Evolutionary conservation across 805 yeast genomes (phyloP), one percentile per base, ranked within the genome.

Genomic region (Metschnikowia continentalis): DNA sequence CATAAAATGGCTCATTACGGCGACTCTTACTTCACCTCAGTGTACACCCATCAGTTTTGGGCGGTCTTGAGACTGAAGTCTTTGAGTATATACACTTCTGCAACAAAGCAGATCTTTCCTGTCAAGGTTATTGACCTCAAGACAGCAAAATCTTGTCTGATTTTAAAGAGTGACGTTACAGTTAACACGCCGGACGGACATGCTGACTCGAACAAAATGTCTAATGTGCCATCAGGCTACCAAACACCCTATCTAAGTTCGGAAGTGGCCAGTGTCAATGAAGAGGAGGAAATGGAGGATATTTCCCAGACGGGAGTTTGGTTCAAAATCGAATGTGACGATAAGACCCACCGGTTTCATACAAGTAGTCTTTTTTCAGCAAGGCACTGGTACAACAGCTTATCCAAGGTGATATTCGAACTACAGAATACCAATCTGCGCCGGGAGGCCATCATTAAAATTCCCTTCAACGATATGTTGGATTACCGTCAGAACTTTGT

Each of bases 31-130:
- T 68, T 72, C 46, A 56, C 65, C 1, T 57, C 72, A 1, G 68
- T 68, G 1, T 50, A 67, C 17, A 72, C 76, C 1, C 72, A 71
- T 49, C 75, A 95, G 43, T 85, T 78, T 62, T 92, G 97, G 97
- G 90, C 90, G 6, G 80, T 90, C 0, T 70, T 92, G 52, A 75
- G 86, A 56, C 82, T 82, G 36, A 83, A 83, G 42, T 78, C 90
- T 0, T 74, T 92, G 15, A 77, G 88, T 2, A 74, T 88, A 36
- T 90, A 86, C 65, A 70, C 79, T 7, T 80, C 79, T 6, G 79
- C 96, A 1, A 83, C 89, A 0, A 96, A 90, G 52, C 69, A 86
- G n/a, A 90, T 90, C 66, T 90, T 90, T 69, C 97, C 98, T 0
- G 72, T 75, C 7, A 69, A 87, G 35, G 84, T 89, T 0, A 81